Evolutionary conservation across 768 basidiomycete genomes (phyloP).

Genomic region (Tulasnella sp.): DNA sequence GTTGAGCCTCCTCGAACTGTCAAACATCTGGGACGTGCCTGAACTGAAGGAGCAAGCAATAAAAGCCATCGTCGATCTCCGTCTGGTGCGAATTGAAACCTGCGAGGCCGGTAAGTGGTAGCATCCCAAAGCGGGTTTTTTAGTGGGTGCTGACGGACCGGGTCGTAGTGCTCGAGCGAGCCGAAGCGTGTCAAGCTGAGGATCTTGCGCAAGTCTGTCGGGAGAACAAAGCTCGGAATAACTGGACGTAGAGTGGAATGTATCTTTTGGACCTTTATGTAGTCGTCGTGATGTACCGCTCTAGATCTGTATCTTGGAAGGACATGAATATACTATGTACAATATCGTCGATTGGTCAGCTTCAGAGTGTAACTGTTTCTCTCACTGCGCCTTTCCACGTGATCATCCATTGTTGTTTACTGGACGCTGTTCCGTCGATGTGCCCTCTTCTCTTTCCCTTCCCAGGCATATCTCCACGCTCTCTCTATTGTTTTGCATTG

Average conservation of each 20-base stretch:
- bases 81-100: not conserved
- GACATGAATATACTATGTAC: not conserved
- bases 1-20: constrained; percentile 7
- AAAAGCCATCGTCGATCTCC: constrained; percentile 9
- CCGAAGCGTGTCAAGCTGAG: constrained; percentile 9
- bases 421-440: too few species aligned
- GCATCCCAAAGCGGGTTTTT: not conserved
- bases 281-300: not conserved
- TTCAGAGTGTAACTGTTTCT: too few species aligned
- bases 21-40: constrained; percentile 5
- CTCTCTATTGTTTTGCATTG: too few species aligned
- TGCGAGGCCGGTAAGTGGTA: not conserved
- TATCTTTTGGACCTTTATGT: not conserved
- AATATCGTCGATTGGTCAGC: too few species aligned
- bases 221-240: not conserved
- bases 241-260: not conserved
- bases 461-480: too few species aligned
- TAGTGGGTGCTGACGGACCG: not conserved
- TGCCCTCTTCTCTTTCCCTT: too few species aligned
- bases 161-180: not conserved
- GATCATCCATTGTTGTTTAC: too few species aligned
- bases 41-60: not conserved
- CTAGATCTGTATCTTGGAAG: not conserved
- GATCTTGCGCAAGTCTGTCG: constrained; percentile 11
- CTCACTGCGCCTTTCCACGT: too few species aligned